These are phyloP conservation scores for Boletus sp. DNA, from an alignment of 768 basidiomycete genomes.

Conservation along the genomic window DNA sequence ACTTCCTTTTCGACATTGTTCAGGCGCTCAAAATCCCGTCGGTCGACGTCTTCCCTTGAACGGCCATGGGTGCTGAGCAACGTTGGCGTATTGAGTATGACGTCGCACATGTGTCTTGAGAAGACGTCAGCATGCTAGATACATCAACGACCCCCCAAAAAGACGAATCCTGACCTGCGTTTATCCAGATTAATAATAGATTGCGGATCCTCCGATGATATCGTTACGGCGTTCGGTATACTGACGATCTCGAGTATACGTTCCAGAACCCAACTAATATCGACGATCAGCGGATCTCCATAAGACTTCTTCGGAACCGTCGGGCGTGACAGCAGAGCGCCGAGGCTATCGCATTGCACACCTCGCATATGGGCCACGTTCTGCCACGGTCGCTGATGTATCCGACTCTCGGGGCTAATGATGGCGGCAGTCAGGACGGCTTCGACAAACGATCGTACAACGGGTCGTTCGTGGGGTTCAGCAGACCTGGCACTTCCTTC, in stretches of 20 bases:
- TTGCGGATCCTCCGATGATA: conserved; percentile 50
- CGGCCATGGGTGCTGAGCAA: conserved; percentile 43
- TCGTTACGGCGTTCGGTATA: conserved; percentile 65
- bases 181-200: conserved; percentile 80
- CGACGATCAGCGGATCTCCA: conserved; percentile 59
- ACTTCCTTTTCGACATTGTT: conserved; percentile 76
- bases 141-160: background rate
- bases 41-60: conserved; percentile 55
- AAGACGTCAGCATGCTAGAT: conserved; percentile 13
- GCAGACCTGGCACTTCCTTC: conserved; percentile 36
- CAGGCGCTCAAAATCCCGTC: conserved; percentile 71
- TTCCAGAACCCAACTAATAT: conserved; percentile 83
- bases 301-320: conserved; percentile 43
- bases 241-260: conserved; percentile 78
- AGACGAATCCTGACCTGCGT: conserved; percentile 54
- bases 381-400: conserved; percentile 77
- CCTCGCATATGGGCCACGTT: conserved; percentile 64
- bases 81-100: conserved; percentile 55
- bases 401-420: conserved; percentile 75
- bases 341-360: conserved; percentile 59
- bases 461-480: conserved; percentile 54
- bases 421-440: conserved; percentile 73
- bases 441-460: conserved; percentile 79
- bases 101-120: conserved; percentile 61
- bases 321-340: conserved; percentile 53